Conservation (phyloP, 2,329 filamentous ascomycete species). For the Pyrenochaeta sp. region DNA sequence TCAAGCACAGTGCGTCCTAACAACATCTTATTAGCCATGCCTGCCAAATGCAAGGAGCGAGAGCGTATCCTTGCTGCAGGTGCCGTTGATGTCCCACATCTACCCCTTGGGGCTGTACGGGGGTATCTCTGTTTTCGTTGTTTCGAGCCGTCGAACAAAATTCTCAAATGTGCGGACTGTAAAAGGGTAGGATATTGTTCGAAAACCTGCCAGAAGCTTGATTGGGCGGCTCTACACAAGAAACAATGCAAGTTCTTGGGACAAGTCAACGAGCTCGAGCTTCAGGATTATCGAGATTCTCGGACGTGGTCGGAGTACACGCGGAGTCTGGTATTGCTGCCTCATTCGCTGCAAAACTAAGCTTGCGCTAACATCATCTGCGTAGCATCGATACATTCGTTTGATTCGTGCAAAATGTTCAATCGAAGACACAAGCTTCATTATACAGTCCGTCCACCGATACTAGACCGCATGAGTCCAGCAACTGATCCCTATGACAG, state of each 20-base stretch:
- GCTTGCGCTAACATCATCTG: background rate
- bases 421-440: slow-evolving; percentile 12
- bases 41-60: slow-evolving; percentile 26
- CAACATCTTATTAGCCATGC: slow-evolving; percentile 11
- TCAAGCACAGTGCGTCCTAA: no score
- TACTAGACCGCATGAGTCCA: background rate
- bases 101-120: slow-evolving; percentile 25
- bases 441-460: slow-evolving; percentile 23
- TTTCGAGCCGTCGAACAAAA: slow-evolving; percentile 19
- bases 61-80: slow-evolving; percentile 24
- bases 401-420: slow-evolving; percentile 11
- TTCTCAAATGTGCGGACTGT: slow-evolving; percentile 24
- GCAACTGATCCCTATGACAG: slow-evolving; percentile 3
- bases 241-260: slow-evolving; percentile 27
- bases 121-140: slow-evolving; percentile 28
- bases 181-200: slow-evolving; percentile 29
- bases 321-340: slow-evolving; percentile 11
- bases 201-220: slow-evolving; percentile 28
- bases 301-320: slow-evolving; percentile 25
- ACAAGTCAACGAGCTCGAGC: slow-evolving; percentile 21
- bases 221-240: slow-evolving; percentile 27
- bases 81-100: slow-evolving; percentile 14
- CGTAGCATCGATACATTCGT: slow-evolving; percentile 17
- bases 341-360: background rate
- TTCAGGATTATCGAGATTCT: slow-evolving; percentile 18